Percentiles rank a stretch among this genome's conserved stretches.
Evolutionary conservation across 176 grass and related monocot species (phyloP).

Genomic region (Aegilops bicornis): DNA sequence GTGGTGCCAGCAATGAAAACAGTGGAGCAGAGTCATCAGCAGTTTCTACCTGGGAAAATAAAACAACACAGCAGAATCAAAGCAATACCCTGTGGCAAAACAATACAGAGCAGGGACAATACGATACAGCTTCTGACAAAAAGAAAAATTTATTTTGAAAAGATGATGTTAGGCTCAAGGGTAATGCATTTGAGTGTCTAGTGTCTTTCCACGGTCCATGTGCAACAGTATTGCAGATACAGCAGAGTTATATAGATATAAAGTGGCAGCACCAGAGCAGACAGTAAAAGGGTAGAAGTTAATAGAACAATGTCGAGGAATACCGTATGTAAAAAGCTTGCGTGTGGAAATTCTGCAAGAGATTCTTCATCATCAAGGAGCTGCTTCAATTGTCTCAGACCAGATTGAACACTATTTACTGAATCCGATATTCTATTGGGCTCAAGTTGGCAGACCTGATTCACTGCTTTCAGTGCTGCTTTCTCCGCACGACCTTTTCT

Average conservation of each 20-base stretch:
- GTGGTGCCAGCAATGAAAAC: constrained; percentile 77
- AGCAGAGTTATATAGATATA: constrained; percentile 17
- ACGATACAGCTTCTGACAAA: constrained; percentile 11
- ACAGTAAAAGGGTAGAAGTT: constrained; percentile 30
- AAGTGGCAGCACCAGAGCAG: neutral
- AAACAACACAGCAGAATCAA: constrained; percentile 17
- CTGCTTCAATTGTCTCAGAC: constrained; percentile 67
- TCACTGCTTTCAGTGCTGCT: constrained; percentile 57
- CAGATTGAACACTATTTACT: constrained; percentile 49
- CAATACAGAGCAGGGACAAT: constrained; percentile 15
- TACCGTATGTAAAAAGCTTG: constrained; percentile 88
- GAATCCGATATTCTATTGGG: constrained; percentile 35
- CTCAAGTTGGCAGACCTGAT: constrained; percentile 65
- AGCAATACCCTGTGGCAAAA: constrained; percentile 18
- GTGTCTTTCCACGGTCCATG: constrained; percentile 10
- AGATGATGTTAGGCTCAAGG: neutral
- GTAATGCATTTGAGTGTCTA: constrained; percentile 24
- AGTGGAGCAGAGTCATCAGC: constrained; percentile 64
- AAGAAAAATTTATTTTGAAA: neutral
- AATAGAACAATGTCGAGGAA: constrained; percentile 18
- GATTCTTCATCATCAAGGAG: constrained; percentile 87
- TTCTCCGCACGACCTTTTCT: constrained; percentile 60
- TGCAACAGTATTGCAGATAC: neutral
- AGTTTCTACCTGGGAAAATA: constrained; percentile 69
- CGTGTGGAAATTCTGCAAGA: constrained; percentile 92